Evolutionary conservation across 2,329 filamentous ascomycete genomes (phyloP).

Genomic region (Phyllosticta citrichinensis): DNA sequence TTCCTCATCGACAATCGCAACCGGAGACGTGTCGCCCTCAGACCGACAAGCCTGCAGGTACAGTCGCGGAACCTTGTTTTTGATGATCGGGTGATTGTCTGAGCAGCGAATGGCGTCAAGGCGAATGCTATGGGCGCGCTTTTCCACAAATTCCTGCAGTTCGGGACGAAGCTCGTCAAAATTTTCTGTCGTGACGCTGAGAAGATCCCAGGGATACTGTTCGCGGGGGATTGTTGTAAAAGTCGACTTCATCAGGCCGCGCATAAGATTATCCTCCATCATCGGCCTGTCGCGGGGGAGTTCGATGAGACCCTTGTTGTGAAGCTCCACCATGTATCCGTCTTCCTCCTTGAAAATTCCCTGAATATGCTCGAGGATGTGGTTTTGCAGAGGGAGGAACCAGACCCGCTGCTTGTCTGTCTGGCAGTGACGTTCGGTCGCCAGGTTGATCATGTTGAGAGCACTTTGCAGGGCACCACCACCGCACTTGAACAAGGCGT

Average conservation of each 20-base stretch:
- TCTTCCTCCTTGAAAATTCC: slow-evolving; percentile 3
- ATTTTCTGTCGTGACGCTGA: neutral
- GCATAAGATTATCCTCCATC: neutral
- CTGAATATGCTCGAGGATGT: slow-evolving; percentile 11
- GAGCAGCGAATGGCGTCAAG: neutral
- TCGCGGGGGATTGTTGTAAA: slow-evolving; percentile 13
- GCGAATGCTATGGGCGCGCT: neutral
- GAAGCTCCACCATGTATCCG: neutral
- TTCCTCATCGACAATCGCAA: neutral
- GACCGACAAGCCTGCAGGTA: neutral
- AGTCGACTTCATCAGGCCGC: slow-evolving; percentile 11
- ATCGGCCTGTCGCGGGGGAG: neutral
- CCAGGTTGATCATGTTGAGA: slow-evolving; percentile 12
- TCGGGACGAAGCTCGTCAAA: neutral
- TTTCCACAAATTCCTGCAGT: neutral
- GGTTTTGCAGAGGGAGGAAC: slow-evolving; percentile 11
- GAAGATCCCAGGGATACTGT: slow-evolving; percentile 14
- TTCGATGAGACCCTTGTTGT: neutral
- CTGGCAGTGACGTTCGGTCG: neutral
- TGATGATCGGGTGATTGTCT: neutral
- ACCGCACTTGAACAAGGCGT: slow-evolving; percentile 17
- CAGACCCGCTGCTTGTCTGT: slow-evolving; percentile 1
- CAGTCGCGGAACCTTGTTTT: neutral
- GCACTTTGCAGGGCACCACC: slow-evolving; percentile 15
- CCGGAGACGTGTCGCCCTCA: neutral